Conservation (phyloP, 1,139 yeast species). For the Kluyveromyces marxianus region DNA sequence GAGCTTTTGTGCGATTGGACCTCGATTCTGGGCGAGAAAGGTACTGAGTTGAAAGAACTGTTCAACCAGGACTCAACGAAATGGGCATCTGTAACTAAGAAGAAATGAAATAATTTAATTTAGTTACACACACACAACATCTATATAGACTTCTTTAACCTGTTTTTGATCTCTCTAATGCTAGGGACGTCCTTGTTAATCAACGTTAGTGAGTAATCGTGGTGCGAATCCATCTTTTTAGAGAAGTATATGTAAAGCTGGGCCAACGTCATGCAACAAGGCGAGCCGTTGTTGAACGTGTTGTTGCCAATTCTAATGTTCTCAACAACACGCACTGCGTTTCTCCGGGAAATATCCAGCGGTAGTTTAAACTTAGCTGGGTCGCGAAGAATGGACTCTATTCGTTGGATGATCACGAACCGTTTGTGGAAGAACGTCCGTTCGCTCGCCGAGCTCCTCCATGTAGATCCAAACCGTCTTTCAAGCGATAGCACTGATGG, state of each 20-base stretch:
- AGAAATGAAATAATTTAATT: neutral
- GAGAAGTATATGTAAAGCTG: conserved; percentile 25
- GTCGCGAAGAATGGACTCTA: conserved; percentile 17
- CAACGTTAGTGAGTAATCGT: conserved; percentile 20
- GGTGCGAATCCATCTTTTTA: conserved; percentile 17
- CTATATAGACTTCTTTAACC: conserved; percentile 1
- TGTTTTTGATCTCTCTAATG: conserved; percentile 4
- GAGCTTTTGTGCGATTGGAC: conserved; percentile 21
- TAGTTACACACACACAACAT: conserved; percentile 3
- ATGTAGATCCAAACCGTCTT: conserved; percentile 23
- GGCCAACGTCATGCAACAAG: conserved; percentile 18
- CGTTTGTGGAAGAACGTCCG: conserved; percentile 25
- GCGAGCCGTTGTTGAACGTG: conserved; percentile 14
- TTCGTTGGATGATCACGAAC: conserved; percentile 22
- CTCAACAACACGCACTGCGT: conserved; percentile 23
- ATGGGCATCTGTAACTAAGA: conserved; percentile 15
- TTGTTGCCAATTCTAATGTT: conserved; percentile 26
- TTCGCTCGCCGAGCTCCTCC: conserved; percentile 24
- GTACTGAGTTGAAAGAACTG: conserved; percentile 11
- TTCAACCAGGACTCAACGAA: conserved; percentile 14
- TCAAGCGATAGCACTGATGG: conserved; percentile 25
- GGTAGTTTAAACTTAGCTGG: conserved; percentile 19
- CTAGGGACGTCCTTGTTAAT: conserved; percentile 7
- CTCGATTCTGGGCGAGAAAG: conserved; percentile 16
- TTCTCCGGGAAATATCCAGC: conserved; percentile 13